phyloP scores from a whole-genome alignment of 768 basidiomycete genomes.

The Auricularia sp. region DNA sequence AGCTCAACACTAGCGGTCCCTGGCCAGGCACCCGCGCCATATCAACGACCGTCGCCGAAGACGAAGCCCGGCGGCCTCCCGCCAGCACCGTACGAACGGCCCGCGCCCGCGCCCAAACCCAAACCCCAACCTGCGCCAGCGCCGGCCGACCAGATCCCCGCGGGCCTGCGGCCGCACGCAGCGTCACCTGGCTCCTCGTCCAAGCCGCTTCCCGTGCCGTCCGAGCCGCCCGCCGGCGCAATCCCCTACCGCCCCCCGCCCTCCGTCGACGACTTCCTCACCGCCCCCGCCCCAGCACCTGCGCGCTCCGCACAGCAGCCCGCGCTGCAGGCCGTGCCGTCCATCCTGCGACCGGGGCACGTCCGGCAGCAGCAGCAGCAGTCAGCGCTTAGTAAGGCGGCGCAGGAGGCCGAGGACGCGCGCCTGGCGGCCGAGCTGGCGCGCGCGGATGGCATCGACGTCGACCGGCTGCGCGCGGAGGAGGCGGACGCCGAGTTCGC shows the following conservation, averaged over 20 bases:
- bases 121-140: not conserved
- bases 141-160: not conserved
- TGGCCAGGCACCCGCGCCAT: slow-evolving; percentile 8
- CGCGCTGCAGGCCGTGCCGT: slow-evolving; percentile 6
- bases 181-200: not conserved
- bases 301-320: not conserved
- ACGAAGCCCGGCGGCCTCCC: slow-evolving; percentile 7
- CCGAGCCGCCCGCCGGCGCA: not conserved
- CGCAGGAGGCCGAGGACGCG: slow-evolving; percentile 9
- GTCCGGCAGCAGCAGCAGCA: not conserved
- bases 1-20: not conserved
- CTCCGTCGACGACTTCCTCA: slow-evolving; percentile 6
- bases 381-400: not conserved
- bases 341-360: slow-evolving; percentile 6
- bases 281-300: not conserved
- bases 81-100: slow-evolving; percentile 1
- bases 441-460: slow-evolving; percentile 7
- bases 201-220: not conserved
- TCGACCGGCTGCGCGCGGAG: slow-evolving; percentile 7
- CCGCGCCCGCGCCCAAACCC: not conserved
- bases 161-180: not conserved
- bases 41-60: slow-evolving; percentile 13
- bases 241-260: not conserved
- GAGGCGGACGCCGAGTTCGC: slow-evolving; percentile 10
- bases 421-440: slow-evolving; percentile 7